Evolutionary conservation across 345 rosid species (phyloP).

Genomic region (Citrus reticulata): DNA sequence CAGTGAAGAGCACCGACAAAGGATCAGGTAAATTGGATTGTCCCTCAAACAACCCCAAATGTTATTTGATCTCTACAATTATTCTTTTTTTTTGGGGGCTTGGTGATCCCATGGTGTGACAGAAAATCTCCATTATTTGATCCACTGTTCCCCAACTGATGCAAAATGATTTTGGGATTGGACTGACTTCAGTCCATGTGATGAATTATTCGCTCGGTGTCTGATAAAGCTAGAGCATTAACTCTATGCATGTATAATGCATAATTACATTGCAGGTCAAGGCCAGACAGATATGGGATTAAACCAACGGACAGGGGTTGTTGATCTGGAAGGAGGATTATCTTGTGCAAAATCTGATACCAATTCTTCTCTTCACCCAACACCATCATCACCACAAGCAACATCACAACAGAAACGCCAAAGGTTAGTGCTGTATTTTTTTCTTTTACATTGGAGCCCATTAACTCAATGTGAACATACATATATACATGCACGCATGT

Average conservation of each 20-base stretch:
- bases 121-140: slow-evolving; percentile 17
- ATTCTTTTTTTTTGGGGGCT: slow-evolving; percentile 18
- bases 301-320: slow-evolving; percentile 24
- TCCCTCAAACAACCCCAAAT: background rate
- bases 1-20: slow-evolving; percentile 95
- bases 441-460: background rate
- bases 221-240: slow-evolving; percentile 29
- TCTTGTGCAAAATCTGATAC: slow-evolving; percentile 23
- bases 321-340: slow-evolving; percentile 26
- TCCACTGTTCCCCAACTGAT: slow-evolving; percentile 21
- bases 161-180: background rate
- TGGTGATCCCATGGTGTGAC: slow-evolving; percentile 7
- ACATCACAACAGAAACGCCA: slow-evolving; percentile 20
- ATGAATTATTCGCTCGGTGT: slow-evolving; percentile 25
- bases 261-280: slow-evolving; percentile 36
- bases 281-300: slow-evolving; percentile 36
- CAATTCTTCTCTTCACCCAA: slow-evolving; percentile 19
- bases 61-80: slow-evolving; percentile 10
- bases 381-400: slow-evolving; percentile 11
- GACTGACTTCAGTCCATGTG: slow-evolving; percentile 13
- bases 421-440: slow-evolving; percentile 10
- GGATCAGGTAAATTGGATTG: slow-evolving; percentile 56
- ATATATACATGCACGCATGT: slow-evolving; percentile 20
- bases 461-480: background rate
- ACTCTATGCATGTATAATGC: slow-evolving; percentile 14